These are phyloP conservation scores for Malassezia globosa DNA, from an alignment of 1,284 basidiomycete genomes.

Conservation along the genomic window DNA sequence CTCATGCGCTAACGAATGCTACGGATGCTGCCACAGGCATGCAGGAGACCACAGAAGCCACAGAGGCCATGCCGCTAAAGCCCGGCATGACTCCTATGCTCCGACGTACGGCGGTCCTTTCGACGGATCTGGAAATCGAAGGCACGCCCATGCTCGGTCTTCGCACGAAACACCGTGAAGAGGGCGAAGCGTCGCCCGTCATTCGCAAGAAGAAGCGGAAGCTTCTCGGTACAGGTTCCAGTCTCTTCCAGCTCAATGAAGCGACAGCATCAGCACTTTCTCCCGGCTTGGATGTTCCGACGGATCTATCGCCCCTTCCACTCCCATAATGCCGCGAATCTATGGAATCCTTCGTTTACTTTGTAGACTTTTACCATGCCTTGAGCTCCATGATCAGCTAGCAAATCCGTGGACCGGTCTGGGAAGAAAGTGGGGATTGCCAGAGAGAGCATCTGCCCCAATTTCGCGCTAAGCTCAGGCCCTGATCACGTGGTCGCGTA, in stretches of 20 bases:
- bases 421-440: no score
- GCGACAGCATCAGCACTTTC: slow-evolving; percentile 3
- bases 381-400: no score
- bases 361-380: no score
- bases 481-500: no score
- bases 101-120: not conserved
- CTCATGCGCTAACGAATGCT: not conserved
- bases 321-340: not conserved
- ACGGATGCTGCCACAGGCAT: no score
- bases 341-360: no score
- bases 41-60: not conserved
- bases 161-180: not conserved
- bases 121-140: slow-evolving; percentile 5
- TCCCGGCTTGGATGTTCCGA: slow-evolving; percentile 9
- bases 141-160: slow-evolving; percentile 14
- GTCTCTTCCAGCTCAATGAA: slow-evolving; percentile 11
- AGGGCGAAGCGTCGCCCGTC: not conserved
- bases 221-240: slow-evolving; percentile 3
- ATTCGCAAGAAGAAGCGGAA: slow-evolving; percentile 13
- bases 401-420: no score
- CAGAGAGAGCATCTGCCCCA: no score
- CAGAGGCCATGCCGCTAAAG: not conserved
- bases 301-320: slow-evolving; percentile 4
- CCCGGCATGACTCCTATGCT: slow-evolving; percentile 12
- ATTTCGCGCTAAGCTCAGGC: no score